These are phyloP conservation scores for Cladorrhinum samala DNA, from an alignment of 495 filamentous ascomycete genomes.

Conservation along the genomic window DNA sequence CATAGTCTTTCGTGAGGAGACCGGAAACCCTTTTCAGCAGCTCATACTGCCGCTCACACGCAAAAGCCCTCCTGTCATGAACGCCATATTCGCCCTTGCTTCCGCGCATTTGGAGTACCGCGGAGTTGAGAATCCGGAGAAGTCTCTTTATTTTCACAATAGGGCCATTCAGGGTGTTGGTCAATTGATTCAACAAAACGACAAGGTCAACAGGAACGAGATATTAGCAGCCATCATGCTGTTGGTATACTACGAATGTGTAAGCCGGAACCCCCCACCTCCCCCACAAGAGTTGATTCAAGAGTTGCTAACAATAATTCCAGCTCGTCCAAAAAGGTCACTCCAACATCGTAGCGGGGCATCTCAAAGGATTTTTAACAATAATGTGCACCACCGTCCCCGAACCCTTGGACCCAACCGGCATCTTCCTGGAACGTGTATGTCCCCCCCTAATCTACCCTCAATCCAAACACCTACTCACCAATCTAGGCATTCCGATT, in stretches of 20 bases:
- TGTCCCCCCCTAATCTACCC: slow-evolving; percentile 14
- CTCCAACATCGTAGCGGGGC: slow-evolving; percentile 52
- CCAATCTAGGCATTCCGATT: slow-evolving; percentile 51
- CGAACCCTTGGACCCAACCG: slow-evolving; percentile 43
- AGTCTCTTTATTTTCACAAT: slow-evolving; percentile 54
- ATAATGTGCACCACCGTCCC: slow-evolving; percentile 45
- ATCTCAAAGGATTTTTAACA: slow-evolving; percentile 54
- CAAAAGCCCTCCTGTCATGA: slow-evolving; percentile 46
- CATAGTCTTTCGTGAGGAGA: slow-evolving; percentile 58
- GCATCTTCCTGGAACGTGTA: slow-evolving; percentile 53
- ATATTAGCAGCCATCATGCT: slow-evolving; percentile 57
- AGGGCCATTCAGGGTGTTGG: slow-evolving; percentile 54
- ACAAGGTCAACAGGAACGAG: slow-evolving; percentile 47
- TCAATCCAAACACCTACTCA: not conserved
- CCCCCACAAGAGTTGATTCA: not conserved
- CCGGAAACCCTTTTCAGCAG: slow-evolving; percentile 57
- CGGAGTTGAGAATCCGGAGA: slow-evolving; percentile 49
- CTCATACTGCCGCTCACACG: slow-evolving; percentile 53
- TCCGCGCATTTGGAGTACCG: slow-evolving; percentile 55
- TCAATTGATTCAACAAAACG: slow-evolving; percentile 48
- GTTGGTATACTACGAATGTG: slow-evolving; percentile 58
- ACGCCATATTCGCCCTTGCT: slow-evolving; percentile 53
- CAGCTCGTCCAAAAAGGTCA: slow-evolving; percentile 55
- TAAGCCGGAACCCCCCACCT: slow-evolving; percentile 25
- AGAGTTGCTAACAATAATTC: not conserved